phyloP scores from a whole-genome alignment of 2,329 filamentous ascomycete genomes.

The Exophiala sp. region DNA sequence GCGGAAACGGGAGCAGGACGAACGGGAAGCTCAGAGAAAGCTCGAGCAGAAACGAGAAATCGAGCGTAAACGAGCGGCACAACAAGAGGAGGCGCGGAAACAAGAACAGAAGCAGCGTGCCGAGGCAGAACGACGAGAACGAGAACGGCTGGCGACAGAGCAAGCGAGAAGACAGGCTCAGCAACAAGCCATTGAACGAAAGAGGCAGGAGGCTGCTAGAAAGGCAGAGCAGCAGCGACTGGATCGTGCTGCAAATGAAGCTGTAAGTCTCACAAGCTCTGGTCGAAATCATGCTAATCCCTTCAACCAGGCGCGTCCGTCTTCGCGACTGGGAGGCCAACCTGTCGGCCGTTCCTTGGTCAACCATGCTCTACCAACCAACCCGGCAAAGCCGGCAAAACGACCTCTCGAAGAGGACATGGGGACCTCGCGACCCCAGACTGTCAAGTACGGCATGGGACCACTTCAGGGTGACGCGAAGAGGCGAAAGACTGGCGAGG shows the following conservation, averaged over 20 bases:
- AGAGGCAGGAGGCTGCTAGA: conserved; percentile 42
- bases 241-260: conserved; percentile 33
- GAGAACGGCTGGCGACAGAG: conserved; percentile 44
- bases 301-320: conserved; percentile 38
- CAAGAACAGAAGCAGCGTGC: conserved; percentile 58
- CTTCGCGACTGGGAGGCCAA: conserved; percentile 41
- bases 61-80: conserved; percentile 66
- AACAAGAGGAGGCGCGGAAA: conserved; percentile 56
- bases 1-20: conserved; percentile 75
- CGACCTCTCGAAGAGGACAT: conserved; percentile 58
- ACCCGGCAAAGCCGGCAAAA: conserved; percentile 68
- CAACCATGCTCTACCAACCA: conserved; percentile 53
- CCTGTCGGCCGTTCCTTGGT: conserved; percentile 54
- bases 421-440: conserved; percentile 43
- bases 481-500: conserved; percentile 65
- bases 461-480: conserved; percentile 68
- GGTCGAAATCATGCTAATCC: background rate
- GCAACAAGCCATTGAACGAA: conserved; percentile 50
- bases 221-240: conserved; percentile 41
- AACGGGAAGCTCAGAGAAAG: conserved; percentile 70
- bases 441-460: conserved; percentile 40
- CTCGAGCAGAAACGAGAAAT: conserved; percentile 74
- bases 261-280: background rate
- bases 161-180: conserved; percentile 63
- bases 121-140: conserved; percentile 45